Conservation (phyloP, 257 asterid species). For the Sherardia arvensis region DNA sequence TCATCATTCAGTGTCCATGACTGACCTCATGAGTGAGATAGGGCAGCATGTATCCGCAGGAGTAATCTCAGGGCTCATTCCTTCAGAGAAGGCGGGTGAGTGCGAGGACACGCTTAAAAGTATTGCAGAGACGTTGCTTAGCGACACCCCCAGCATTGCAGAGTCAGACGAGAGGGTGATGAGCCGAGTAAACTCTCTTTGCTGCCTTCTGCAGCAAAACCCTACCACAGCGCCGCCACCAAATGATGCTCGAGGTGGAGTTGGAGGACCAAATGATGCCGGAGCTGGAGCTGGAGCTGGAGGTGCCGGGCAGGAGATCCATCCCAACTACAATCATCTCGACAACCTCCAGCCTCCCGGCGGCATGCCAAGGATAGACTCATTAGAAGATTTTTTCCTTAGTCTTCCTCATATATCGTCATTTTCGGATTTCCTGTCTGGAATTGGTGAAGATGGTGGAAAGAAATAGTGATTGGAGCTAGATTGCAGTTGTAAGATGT, state of each 20-base stretch:
- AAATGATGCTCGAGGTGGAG: conserved; percentile 14
- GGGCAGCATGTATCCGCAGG: conserved; percentile 56
- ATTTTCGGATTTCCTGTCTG: conserved; percentile 35
- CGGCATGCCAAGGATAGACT: conserved; percentile 46
- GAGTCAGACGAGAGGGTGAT: conserved; percentile 68
- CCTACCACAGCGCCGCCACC: conserved; percentile 22
- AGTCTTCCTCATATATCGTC: conserved; percentile 74
- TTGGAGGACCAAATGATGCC: conserved; percentile 18
- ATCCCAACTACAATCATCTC: conserved; percentile 5
- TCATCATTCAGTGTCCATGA: conserved; percentile 51
- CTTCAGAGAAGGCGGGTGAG: conserved; percentile 45
- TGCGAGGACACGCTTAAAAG: conserved; percentile 51
- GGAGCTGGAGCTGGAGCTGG: conserved; percentile 16
- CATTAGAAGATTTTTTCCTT: conserved; percentile 52
- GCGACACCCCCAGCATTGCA: conserved; percentile 39
- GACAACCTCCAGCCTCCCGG: conserved; percentile 19
- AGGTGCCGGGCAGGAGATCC: conserved; percentile 13
- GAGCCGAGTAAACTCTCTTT: conserved; percentile 76
- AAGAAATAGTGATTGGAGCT: conserved; percentile 10
- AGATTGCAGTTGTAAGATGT: not conserved
- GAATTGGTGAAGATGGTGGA: conserved; percentile 51
- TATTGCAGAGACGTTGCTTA: conserved; percentile 32
- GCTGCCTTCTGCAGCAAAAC: conserved; percentile 47
- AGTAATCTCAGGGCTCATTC: conserved; percentile 47
- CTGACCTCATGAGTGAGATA: conserved; percentile 59